A percentile compares a stretch with the other conserved stretches of the same genome.
Evolutionary conservation across 345 rosid species (phyloP).

Genomic region (Salix exigua): DNA sequence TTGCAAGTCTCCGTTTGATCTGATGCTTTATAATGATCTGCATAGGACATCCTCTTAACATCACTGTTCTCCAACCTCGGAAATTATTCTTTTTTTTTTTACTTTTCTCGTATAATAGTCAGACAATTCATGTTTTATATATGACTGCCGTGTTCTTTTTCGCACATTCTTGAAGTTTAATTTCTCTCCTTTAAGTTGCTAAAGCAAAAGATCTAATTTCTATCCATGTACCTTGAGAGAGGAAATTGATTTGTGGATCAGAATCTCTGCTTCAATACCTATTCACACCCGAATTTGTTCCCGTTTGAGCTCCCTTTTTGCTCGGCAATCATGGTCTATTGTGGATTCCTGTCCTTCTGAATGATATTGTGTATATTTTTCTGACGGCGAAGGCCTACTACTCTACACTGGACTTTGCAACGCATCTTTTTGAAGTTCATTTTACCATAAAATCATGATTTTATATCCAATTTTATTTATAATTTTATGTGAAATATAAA

Average conservation of each 20-base stretch:
- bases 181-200: background rate
- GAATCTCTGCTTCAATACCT: slow-evolving; percentile 1
- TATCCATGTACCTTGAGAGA: background rate
- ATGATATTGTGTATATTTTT: slow-evolving; percentile 11
- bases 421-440: slow-evolving; percentile 65
- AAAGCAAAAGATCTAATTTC: background rate
- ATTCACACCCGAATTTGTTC: background rate
- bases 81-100: background rate
- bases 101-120: background rate
- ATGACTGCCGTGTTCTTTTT: background rate
- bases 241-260: background rate
- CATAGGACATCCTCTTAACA: background rate
- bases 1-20: slow-evolving; percentile 54
- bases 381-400: slow-evolving; percentile 63
- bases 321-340: slow-evolving; percentile 5
- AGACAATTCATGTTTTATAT: background rate
- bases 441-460: slow-evolving; percentile 63
- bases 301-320: background rate
- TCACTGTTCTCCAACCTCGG: background rate
- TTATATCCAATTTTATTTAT: too few relatives aligned
- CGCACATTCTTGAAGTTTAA: background rate
- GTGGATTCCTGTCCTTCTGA: background rate
- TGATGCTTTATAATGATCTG: slow-evolving; percentile 2
- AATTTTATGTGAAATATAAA: too few relatives aligned
- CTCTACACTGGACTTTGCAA: slow-evolving; percentile 57